Percentiles rank a stretch among this genome's conserved stretches.
These are phyloP conservation scores for Crithidia bombi DNA, from an alignment of 208 protist genomes.

Conservation along the genomic window DNA sequence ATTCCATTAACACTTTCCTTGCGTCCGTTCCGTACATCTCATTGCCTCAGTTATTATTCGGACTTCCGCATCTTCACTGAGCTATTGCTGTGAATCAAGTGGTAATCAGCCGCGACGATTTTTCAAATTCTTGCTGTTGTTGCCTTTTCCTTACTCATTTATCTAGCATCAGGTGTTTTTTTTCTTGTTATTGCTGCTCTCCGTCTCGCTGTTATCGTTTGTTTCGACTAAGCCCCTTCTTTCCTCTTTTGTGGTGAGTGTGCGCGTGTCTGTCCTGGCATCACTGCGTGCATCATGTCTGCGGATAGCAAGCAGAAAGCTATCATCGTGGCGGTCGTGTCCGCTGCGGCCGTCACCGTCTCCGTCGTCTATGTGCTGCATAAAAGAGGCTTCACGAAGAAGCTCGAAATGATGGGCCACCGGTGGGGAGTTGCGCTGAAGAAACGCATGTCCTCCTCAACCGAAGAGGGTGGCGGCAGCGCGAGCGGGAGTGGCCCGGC, in stretches of 20 bases:
- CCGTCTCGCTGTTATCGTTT: too few species aligned
- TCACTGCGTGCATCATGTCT: conserved; percentile 11
- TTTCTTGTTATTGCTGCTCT: too few species aligned
- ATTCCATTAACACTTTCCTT: too few species aligned
- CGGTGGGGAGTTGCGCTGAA: conserved; percentile 17
- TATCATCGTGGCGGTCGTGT: conserved; percentile 28
- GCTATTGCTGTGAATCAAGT: too few species aligned
- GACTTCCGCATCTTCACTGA: too few species aligned
- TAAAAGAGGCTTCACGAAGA: conserved; percentile 34
- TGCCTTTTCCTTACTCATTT: too few species aligned
- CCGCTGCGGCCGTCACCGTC: conserved; percentile 17
- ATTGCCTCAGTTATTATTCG: too few species aligned
- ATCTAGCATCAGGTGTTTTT: too few species aligned
- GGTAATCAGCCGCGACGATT: too few species aligned
- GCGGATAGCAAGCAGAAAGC: conserved; percentile 18
- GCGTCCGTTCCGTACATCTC: too few species aligned
- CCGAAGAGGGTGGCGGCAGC: conserved; percentile 10
- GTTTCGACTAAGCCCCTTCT: neutral
- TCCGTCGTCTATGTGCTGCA: conserved; percentile 28
- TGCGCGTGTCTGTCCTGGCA: too few species aligned
- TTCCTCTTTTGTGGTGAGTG: neutral
- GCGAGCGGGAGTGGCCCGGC: neutral
- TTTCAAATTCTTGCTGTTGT: too few species aligned
- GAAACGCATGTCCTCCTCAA: conserved; percentile 3
- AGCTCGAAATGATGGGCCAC: conserved; percentile 28